These are phyloP conservation scores for Marasmius tenuissimus DNA, from an alignment of 1,284 basidiomycete genomes.

Conservation along the genomic window DNA sequence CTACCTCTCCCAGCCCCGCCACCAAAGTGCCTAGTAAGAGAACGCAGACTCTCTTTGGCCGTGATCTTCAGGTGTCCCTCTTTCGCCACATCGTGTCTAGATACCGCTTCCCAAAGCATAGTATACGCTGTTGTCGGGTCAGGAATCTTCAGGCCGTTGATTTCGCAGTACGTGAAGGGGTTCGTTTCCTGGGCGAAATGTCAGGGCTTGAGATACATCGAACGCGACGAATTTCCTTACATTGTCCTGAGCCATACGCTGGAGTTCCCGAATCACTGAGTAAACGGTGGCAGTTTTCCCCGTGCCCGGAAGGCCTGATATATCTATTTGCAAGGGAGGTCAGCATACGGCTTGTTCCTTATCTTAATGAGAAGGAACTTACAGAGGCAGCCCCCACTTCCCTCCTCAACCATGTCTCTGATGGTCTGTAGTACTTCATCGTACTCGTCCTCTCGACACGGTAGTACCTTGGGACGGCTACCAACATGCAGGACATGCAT, in stretches of 20 bases:
- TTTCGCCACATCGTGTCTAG: conserved; percentile 63
- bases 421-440: conserved; percentile 76
- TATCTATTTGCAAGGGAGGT: conserved; percentile 53
- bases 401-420: conserved; percentile 87
- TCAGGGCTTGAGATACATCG: not conserved
- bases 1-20: conserved; percentile 45
- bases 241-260: conserved; percentile 79
- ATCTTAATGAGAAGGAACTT: conserved; percentile 32
- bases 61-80: conserved; percentile 67
- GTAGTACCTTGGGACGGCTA: conserved; percentile 86
- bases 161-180: conserved; percentile 96
- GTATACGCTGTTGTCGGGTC: conserved; percentile 88
- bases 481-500: conserved; percentile 93
- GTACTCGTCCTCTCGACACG: conserved; percentile 91
- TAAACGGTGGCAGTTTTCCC: conserved; percentile 99
- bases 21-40: conserved; percentile 63
- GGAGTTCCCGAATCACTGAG: conserved; percentile 85
- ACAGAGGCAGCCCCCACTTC: conserved; percentile 96
- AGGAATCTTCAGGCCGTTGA: conserved; percentile 93
- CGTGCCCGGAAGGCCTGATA: conserved; percentile 96
- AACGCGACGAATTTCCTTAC: conserved; percentile 39
- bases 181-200: conserved; percentile 69
- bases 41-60: conserved; percentile 71
- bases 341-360: not conserved
- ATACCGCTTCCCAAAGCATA: conserved; percentile 87